Evolutionary conservation across 257 asterid species (phyloP).

Genomic region (Mitragyna speciosa): DNA sequence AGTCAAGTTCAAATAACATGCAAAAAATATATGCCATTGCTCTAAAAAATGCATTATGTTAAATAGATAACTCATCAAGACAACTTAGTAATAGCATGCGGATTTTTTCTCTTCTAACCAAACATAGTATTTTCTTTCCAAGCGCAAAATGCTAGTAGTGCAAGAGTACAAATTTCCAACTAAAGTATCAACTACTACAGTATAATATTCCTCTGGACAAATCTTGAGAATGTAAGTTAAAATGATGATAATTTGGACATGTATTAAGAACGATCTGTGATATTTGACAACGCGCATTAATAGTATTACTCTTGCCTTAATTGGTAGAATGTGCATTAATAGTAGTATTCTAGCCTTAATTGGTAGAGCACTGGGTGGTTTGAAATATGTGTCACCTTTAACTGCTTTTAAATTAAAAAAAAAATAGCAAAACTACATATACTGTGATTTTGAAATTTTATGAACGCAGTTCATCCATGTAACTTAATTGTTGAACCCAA

Average conservation of each 20-base stretch:
- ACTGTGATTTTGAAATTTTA: too few species aligned
- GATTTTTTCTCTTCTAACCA: not conserved
- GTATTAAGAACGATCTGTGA: not conserved
- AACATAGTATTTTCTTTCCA: not conserved
- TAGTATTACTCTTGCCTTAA: not conserved
- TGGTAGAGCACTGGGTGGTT: not conserved
- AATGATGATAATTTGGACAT: not conserved
- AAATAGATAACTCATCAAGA: too few species aligned
- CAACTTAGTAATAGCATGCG: too few species aligned
- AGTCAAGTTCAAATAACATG: not conserved
- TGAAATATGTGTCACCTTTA: not conserved
- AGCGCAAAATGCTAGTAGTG: not conserved
- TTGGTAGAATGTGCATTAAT: not conserved
- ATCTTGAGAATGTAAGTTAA: not conserved
- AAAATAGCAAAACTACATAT: too few species aligned
- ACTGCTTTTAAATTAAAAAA: not conserved
- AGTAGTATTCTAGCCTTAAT: not conserved
- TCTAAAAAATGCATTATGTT: too few species aligned
- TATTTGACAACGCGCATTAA: not conserved
- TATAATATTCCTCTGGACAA: too few species aligned
- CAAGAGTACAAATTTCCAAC: not conserved
- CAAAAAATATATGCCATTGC: too few species aligned
- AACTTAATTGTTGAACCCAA: too few species aligned
- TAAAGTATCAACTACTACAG: not conserved
- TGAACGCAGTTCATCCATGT: too few species aligned